Percentiles rank a stretch among this genome's conserved stretches.
phyloP scores from a whole-genome alignment of 257 asterid species.

The Verbena officinalis region DNA sequence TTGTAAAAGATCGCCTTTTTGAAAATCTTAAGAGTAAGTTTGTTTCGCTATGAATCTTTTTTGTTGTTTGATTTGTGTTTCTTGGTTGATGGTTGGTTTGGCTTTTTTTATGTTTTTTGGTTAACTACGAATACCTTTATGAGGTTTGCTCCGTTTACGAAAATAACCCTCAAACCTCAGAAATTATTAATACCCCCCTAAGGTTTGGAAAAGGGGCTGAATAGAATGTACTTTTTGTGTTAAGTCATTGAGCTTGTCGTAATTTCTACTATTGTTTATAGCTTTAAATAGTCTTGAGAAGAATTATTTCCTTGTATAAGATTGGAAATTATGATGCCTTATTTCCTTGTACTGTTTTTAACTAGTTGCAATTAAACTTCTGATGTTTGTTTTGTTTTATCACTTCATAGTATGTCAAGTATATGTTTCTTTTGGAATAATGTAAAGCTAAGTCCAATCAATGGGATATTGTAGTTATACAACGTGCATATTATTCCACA shows the following conservation, averaged over 20 bases:
- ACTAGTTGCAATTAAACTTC: conserved; percentile 23
- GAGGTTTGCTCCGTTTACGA: no score
- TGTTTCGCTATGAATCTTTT: neutral
- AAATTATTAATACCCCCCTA: no score
- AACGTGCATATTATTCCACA: neutral
- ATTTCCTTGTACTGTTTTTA: conserved; percentile 10
- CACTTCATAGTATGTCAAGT: neutral
- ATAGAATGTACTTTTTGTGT: no score
- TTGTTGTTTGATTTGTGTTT: neutral
- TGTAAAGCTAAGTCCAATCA: no score
- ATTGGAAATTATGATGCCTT: conserved; percentile 22
- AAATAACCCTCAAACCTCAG: no score
- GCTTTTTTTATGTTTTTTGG: no score
- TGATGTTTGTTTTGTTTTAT: neutral
- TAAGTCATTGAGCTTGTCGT: no score
- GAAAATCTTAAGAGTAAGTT: conserved; percentile 68
- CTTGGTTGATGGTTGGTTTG: conserved; percentile 6
- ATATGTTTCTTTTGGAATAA: no score
- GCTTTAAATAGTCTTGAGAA: conserved; percentile 30
- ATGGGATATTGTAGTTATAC: no score
- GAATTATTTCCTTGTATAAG: conserved; percentile 25
- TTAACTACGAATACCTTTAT: no score
- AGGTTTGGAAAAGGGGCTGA: no score
- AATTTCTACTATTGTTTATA: no score
- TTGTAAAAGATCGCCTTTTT: conserved; percentile 59